Evolutionary conservation across 495 filamentous ascomycete genomes (phyloP).

Genomic region (Elasticomyces elasticus): DNA sequence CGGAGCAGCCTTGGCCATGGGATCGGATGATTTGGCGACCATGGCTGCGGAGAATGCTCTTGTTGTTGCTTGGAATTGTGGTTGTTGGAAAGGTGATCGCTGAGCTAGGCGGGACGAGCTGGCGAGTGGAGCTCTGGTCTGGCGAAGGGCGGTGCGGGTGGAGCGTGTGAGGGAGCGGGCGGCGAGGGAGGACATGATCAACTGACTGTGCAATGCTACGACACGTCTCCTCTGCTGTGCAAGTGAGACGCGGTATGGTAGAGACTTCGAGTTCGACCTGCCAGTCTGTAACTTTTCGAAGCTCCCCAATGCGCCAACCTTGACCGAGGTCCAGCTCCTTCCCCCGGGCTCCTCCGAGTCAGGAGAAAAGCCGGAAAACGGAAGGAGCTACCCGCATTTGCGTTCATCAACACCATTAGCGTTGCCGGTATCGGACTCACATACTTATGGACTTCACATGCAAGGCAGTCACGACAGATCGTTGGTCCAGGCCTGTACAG

Average conservation of each 20-base stretch:
- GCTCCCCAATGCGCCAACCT: too few species aligned
- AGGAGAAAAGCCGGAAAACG: neutral
- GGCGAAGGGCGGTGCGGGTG: conserved; percentile 4
- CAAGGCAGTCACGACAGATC: neutral
- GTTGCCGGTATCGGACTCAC: neutral
- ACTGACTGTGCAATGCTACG: neutral
- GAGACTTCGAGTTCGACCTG: neutral
- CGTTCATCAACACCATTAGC: neutral
- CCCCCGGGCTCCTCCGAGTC: neutral
- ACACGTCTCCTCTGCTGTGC: neutral
- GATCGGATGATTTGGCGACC: conserved; percentile 12
- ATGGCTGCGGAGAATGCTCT: conserved; percentile 16
- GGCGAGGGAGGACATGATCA: conserved; percentile 19
- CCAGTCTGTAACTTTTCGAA: neutral
- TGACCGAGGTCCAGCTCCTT: too few species aligned
- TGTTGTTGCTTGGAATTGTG: neutral
- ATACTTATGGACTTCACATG: neutral
- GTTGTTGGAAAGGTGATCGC: neutral
- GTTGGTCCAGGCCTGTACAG: too few species aligned
- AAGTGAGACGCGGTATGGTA: neutral
- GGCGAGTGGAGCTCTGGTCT: conserved; percentile 13
- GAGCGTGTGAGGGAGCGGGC: conserved; percentile 9
- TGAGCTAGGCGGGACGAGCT: neutral
- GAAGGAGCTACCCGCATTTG: neutral
- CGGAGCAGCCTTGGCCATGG: conserved; percentile 34